Evolutionary conservation across 495 filamentous ascomycete species (phyloP).

Genomic region (Podospora australis): DNA sequence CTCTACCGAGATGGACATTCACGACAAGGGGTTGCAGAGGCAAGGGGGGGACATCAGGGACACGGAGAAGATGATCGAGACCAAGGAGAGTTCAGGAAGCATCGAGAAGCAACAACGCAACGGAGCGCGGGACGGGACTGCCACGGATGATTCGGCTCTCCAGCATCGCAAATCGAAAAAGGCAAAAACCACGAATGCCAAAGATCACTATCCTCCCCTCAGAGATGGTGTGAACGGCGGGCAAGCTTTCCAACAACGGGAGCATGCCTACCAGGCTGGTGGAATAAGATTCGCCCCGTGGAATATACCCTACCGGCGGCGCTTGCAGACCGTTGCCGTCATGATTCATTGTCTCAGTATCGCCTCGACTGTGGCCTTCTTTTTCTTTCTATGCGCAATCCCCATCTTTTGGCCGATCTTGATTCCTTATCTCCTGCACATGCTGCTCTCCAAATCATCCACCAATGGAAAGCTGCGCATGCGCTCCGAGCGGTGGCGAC

Average conservation of each 20-base stretch:
- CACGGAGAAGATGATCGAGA: background rate
- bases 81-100: background rate
- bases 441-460: slow-evolving; percentile 67
- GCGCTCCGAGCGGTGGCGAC: slow-evolving; percentile 66
- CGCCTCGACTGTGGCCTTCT: slow-evolving; percentile 63
- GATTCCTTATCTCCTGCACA: slow-evolving; percentile 83
- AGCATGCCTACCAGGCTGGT: slow-evolving; percentile 23
- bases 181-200: background rate
- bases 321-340: slow-evolving; percentile 82
- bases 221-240: background rate
- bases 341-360: slow-evolving; percentile 81
- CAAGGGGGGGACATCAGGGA: too few relatives aligned
- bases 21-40: too few relatives aligned
- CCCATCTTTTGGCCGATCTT: slow-evolving; percentile 88
- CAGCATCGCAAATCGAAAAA: background rate
- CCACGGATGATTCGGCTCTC: background rate
- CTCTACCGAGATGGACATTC: too few relatives aligned
- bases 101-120: background rate
- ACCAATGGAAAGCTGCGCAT: slow-evolving; percentile 66
- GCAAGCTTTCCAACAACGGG: slow-evolving; percentile 14
- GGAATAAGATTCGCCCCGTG: slow-evolving; percentile 76
- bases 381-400: slow-evolving; percentile 87
- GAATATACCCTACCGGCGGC: slow-evolving; percentile 75
- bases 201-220: slow-evolving; percentile 14
- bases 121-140: background rate